Evolutionary conservation across 768 basidiomycete genomes (phyloP).

Genomic region (Lactarius sanguifluus): DNA sequence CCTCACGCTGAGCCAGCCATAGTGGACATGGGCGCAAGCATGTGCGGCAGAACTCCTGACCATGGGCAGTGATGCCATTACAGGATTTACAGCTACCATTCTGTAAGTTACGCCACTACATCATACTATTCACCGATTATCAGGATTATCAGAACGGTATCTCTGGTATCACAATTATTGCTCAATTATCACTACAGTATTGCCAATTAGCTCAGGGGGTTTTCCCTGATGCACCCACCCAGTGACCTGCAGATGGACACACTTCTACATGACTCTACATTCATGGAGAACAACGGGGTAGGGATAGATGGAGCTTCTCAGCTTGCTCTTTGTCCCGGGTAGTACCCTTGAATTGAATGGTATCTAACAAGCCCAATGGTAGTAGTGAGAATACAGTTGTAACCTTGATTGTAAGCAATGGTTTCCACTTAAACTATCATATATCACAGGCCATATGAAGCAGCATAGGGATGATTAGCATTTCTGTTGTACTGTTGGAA

Average conservation of each 20-base stretch:
- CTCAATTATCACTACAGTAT: too few relatives aligned
- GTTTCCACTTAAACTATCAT: neutral
- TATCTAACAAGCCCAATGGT: slow-evolving; percentile 78
- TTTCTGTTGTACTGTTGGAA: too few relatives aligned
- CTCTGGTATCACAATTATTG: too few relatives aligned
- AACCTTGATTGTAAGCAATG: neutral
- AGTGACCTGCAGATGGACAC: slow-evolving; percentile 61
- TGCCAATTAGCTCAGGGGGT: too few relatives aligned
- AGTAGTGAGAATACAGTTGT: slow-evolving; percentile 47
- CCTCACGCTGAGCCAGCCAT: too few relatives aligned
- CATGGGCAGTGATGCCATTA: too few relatives aligned
- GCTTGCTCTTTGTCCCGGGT: slow-evolving; percentile 77
- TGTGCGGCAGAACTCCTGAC: too few relatives aligned
- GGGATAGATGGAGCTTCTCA: slow-evolving; percentile 68
- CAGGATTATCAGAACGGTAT: too few relatives aligned
- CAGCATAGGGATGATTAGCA: slow-evolving; percentile 52
- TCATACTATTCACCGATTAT: too few relatives aligned
- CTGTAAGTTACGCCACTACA: too few relatives aligned
- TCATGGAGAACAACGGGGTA: slow-evolving; percentile 82
- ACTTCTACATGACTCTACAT: slow-evolving; percentile 62
- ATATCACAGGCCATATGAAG: slow-evolving; percentile 72
- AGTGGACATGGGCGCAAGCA: too few relatives aligned
- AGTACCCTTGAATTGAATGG: slow-evolving; percentile 77
- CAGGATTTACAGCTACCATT: too few relatives aligned
- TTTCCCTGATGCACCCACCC: slow-evolving; percentile 47